Percentiles rank a stretch among this genome's conserved stretches.
These are phyloP conservation scores for Babesia sp. DNA, from an alignment of 169 alveolate genomes.

Conservation along the genomic window DNA sequence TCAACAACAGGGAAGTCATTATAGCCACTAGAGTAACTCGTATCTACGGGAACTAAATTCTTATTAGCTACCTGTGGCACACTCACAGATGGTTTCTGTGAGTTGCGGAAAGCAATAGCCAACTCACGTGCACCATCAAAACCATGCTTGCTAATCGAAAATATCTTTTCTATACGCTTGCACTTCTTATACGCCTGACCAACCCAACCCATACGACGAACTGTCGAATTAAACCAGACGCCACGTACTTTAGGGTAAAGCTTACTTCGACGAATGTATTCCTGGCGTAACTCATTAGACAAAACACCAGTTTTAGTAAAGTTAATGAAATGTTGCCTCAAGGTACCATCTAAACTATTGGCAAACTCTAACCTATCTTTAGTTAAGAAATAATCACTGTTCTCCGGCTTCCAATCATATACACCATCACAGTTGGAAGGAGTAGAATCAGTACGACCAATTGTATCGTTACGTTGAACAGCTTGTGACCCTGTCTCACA, in stretches of 20 bases:
- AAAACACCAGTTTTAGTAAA: constrained; percentile 1
- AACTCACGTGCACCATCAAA: constrained; percentile 78
- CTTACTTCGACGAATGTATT: constrained; percentile 73
- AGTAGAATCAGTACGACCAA: neutral
- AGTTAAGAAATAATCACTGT: neutral
- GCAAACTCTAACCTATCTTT: neutral
- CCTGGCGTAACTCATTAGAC: constrained; percentile 72
- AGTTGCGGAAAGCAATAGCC: constrained; percentile 79
- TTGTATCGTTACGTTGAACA: neutral
- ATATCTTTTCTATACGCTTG: constrained; percentile 79
- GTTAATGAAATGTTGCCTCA: constrained; percentile 6
- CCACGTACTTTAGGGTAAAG: constrained; percentile 79
- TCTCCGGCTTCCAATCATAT: neutral
- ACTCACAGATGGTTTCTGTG: constrained; percentile 74
- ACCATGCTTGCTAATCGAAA: constrained; percentile 79
- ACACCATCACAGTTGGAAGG: neutral
- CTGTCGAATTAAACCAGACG: constrained; percentile 82
- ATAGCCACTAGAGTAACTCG: neutral
- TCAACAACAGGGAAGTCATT: constrained; percentile 27
- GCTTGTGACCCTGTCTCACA: neutral
- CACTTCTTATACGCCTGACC: constrained; percentile 84
- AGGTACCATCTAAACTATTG: neutral
- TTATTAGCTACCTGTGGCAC: constrained; percentile 9
- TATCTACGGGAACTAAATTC: neutral
- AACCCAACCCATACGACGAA: constrained; percentile 83